Percentiles rank a stretch among this genome's conserved stretches.
phyloP scores from a whole-genome alignment of 2,329 filamentous ascomycete genomes.

The Elsinoe australis region DNA sequence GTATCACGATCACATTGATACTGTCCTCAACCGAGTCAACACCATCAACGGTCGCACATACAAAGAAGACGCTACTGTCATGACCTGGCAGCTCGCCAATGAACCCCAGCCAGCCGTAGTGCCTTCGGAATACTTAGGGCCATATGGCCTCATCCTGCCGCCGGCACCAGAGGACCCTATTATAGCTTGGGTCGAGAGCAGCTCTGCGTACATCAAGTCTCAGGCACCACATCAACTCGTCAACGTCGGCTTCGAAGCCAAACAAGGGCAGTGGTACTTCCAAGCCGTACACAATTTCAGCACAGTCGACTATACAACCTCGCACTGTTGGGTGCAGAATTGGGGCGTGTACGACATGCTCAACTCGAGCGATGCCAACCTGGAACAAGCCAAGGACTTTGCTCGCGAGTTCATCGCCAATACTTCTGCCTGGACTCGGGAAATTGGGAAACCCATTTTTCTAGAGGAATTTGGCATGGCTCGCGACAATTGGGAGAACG shows the following conservation, averaged over 20 bases:
- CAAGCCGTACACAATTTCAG: slow-evolving; percentile 33
- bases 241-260: slow-evolving; percentile 34
- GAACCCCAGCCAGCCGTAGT: slow-evolving; percentile 31
- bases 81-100: slow-evolving; percentile 38
- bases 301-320: slow-evolving; percentile 34
- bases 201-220: slow-evolving; percentile 32
- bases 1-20: slow-evolving; percentile 34
- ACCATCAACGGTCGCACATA: slow-evolving; percentile 33
- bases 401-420: slow-evolving; percentile 31
- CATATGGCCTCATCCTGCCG: slow-evolving; percentile 26
- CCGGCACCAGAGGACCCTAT: slow-evolving; percentile 30
- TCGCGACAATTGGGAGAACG: slow-evolving; percentile 35
- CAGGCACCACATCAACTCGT: slow-evolving; percentile 34
- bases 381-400: slow-evolving; percentile 32
- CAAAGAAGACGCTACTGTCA: slow-evolving; percentile 33
- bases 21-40: slow-evolving; percentile 32
- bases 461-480: slow-evolving; percentile 38
- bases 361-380: slow-evolving; percentile 28
- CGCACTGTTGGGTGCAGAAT: slow-evolving; percentile 37
- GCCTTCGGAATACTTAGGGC: slow-evolving; percentile 25
- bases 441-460: slow-evolving; percentile 34
- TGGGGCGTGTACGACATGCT: slow-evolving; percentile 37
- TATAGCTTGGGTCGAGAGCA: slow-evolving; percentile 33
- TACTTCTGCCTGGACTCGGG: slow-evolving; percentile 30
- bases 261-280: slow-evolving; percentile 36